Base-by-base conservation (phyloP, 371 early-diverging fungal genomes). In the Syncephalastrum racemosum region DNA sequence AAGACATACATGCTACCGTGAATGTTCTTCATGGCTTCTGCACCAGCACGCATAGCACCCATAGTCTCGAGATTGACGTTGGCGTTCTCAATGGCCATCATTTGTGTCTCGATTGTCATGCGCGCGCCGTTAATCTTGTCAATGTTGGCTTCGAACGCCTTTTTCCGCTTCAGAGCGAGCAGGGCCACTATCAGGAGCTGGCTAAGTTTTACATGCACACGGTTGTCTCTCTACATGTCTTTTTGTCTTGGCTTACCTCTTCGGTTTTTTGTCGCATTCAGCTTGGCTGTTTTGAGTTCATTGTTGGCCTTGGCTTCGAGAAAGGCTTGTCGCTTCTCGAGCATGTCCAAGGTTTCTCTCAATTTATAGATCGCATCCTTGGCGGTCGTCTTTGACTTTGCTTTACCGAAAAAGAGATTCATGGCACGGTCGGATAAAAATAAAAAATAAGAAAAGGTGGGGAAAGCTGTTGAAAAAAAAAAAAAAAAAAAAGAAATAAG, bases 31-130 rank as follows among this genome's bases (percentile, higher is more conserved):
- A 99, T 90, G 23, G 97, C 96, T 31, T 89, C 88, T 8, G 96
- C 93, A 66, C 95, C 99, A 23, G 86, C 83, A 71, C 90, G 84
- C 96, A 99, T 94, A 23, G 97, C 96, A 62, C 91, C 87, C 89
- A 97, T 92, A 1, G 95, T 91, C 66, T 97, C 96, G 62, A 95
- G 65, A 68, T 97, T 97, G 58, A 98, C 90, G 66, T 96, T 97
- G 40, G 98, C 95, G 58, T 84, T 92, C 70, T 99, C 99, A 60
- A 99, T 95, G 8, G 96, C 88, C 91, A 95, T 91, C 54, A 91
- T 89, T 74, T 97, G 97, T 15, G 91, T 88, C 64, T 99, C 99
- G 50, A 99, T 84, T 40, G 95, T 95, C 88, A 96, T 83, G 25
- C 92, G 81, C 24, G 95, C 84, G 7, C 93, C 94, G 51, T 85